Evolutionary conservation across 495 filamentous ascomycete genomes (phyloP), one percentile per base, ranked within the genome.

Genomic region (Eremomyces bilateralis): DNA sequence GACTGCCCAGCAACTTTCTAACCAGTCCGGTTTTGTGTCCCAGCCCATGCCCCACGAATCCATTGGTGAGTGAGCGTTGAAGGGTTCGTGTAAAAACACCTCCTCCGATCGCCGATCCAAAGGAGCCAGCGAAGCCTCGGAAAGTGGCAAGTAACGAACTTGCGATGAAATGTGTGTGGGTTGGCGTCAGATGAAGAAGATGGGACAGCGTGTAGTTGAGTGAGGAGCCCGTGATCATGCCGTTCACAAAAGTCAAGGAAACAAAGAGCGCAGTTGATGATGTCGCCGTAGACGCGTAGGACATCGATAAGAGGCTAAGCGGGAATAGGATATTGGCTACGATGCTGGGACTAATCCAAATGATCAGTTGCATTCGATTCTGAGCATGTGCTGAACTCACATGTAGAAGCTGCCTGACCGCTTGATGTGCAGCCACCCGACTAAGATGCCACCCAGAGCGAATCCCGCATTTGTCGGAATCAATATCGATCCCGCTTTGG

Each of bases 201-300:
- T 88, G 80, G 0, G 74, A 73, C 1, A 88, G 61, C 0, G 69
- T 75, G 50, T 84, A 88, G 49, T 80, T 84, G 21, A 84, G 50
- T 6, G 69, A 55, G 0, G 73, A 69, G 15, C 78, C 77, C 2
- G 72, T 71, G 40, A 61, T 62, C n/a, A 78, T 49, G 0, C 78
- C 78, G 44, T 79, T 76, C 16, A 64, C 6, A 51, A 80, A 76
- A 2, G 71, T 61, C 0, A 61, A 44, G 1, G 49, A 24, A 3
- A 80, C 38, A 42, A 73, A 80, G 0, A 63, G 35, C 0, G 38
- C 22, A 0, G 59, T 46, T 0, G 56, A 46, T 10, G 8, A 4
- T 1, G 64, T 59, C 5, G 56, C 40, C 0, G 64, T 51, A 0
- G 62, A 69, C 4, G 63, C 67, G 1, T 68, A 48, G 0, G 64